phyloP scores from a whole-genome alignment of 2,329 filamentous ascomycete species.

The Aureobasidium lini region DNA sequence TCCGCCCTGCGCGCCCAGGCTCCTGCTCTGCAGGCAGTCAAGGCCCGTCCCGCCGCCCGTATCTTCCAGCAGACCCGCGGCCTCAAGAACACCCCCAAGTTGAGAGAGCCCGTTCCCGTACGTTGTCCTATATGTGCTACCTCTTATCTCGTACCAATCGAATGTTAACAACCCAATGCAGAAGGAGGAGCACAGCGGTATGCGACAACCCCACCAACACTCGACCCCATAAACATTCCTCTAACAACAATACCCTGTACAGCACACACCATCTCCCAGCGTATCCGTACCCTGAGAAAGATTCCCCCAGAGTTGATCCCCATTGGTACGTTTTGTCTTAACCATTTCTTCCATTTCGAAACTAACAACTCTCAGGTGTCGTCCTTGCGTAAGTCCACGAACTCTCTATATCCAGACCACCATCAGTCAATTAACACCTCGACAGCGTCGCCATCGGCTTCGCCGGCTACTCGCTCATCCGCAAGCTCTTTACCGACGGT shows the following conservation, averaged over 20 bases:
- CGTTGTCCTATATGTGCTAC: conserved; percentile 1
- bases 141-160: neutral
- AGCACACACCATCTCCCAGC: conserved; percentile 97
- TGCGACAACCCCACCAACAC: conserved; percentile 18
- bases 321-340: conserved; percentile 59
- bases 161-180: conserved; percentile 26
- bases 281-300: conserved; percentile 79
- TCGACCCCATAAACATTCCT: neutral
- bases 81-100: conserved; percentile 24
- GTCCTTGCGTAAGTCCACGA: conserved; percentile 66
- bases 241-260: conserved; percentile 15
- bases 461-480: conserved; percentile 70
- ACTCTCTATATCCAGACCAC: neutral
- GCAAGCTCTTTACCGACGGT: conserved; percentile 84
- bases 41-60: conserved; percentile 11
- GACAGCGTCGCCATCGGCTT: conserved; percentile 61
- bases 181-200: conserved; percentile 61
- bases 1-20: conserved; percentile 30
- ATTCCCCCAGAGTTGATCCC: conserved; percentile 92
- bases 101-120: conserved; percentile 29
- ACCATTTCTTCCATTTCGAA: conserved; percentile 3
- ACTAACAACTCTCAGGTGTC: conserved; percentile 50
- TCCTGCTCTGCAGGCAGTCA: conserved; percentile 12
- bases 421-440: conserved; percentile 14
- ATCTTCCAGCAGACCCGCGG: conserved; percentile 25